Evolutionary conservation across 257 asterid genomes (phyloP), one percentile per base, ranked within the genome.

Genomic region (Schizonepeta tenuifolia): DNA sequence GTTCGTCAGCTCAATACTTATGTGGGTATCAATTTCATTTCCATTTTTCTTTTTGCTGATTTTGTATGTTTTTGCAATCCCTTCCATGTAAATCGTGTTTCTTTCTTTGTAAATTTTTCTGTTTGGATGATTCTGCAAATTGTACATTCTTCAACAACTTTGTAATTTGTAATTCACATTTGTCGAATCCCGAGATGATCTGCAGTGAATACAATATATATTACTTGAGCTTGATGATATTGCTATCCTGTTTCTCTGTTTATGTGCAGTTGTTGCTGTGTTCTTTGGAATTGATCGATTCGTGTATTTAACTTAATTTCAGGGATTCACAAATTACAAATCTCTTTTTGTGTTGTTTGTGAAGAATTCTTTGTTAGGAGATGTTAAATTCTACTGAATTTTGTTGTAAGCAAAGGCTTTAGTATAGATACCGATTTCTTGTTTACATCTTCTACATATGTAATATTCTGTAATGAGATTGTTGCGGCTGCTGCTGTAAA

Each of bases 1-100:
- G 97, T 93, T 78, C 94, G 98, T 11, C 98, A 92, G 87, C 96
- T 92, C 35, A 92, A 92, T 75, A 92, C 96, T 64, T 92, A 92
- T 75, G 97, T 92, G 93, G 90, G 96, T 92, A 89, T 77, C 51
- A 72, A 44, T 76, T 79, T 79, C 63, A 46, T 71, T 65, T 76
- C 10, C 54, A 36, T 44, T 28, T 14, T 6, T 44, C 50, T 40
- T 59, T 79, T 67, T 22, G 68, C 49, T 72, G 60, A 14, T 55
- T 70, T 65, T 24, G 17, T 33, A 41, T 73, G 28, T 68, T 46
- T 51, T 9, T 57, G 69, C 44, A 22, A 36, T 54, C 43, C 77
- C 44, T 40, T 72, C 11, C 50, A 0, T 28, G 17, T 69, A 65
- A 8, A 46, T 22, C 12, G 1, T 49, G 61, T 9, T 51, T 59